These are phyloP conservation scores for Elongisporangium prolatum DNA, from an alignment of 352 stramenopile species.

Conservation along the genomic window DNA sequence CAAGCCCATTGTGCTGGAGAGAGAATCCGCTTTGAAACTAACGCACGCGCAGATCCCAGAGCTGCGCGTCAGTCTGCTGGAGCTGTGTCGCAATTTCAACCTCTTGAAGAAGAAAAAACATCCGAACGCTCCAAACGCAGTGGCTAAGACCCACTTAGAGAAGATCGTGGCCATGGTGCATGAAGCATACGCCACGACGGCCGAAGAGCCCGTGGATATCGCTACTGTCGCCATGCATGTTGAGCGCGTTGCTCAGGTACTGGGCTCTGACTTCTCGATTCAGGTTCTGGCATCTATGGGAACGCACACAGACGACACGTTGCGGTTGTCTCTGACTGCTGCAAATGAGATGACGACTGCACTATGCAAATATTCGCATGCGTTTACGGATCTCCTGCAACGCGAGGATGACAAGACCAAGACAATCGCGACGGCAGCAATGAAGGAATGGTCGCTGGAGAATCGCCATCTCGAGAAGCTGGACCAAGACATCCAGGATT, in stretches of 20 bases:
- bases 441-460: conserved; percentile 23
- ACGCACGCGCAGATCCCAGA: conserved; percentile 44
- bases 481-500: conserved; percentile 28
- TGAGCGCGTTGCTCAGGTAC: conserved; percentile 46
- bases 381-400: conserved; percentile 51
- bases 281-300: conserved; percentile 51
- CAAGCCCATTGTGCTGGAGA: neutral
- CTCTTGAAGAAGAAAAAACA: conserved; percentile 47
- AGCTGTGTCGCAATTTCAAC: conserved; percentile 71
- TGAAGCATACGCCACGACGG: conserved; percentile 60
- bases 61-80: conserved; percentile 63
- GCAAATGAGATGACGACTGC: conserved; percentile 30
- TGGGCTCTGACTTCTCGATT: conserved; percentile 66
- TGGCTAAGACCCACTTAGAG: conserved; percentile 64
- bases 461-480: conserved; percentile 44
- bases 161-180: conserved; percentile 64
- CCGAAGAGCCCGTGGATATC: conserved; percentile 54
- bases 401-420: conserved; percentile 20
- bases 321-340: conserved; percentile 24
- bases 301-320: conserved; percentile 19
- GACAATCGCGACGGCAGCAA: conserved; percentile 13
- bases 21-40: conserved; percentile 15
- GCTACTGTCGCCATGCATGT: conserved; percentile 31
- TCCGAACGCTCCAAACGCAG: conserved; percentile 31
- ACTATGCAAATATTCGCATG: conserved; percentile 48